Conservation (phyloP, 208 protist genomes). For the Tritrichomonas musculus region DNA sequence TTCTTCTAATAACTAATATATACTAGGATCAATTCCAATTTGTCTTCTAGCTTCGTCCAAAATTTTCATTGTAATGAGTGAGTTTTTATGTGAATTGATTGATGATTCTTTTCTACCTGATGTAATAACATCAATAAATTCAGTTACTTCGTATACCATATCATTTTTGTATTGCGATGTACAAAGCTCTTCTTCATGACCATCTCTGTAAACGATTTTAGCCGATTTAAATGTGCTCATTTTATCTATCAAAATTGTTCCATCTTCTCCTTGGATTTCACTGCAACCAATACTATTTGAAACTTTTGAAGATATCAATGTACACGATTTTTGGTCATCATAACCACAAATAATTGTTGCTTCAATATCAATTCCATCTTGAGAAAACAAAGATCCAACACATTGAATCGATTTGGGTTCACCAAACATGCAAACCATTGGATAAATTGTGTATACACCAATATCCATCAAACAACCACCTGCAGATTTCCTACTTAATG, state of each 20-base stretch:
- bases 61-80: neutral
- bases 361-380: neutral
- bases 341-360: neutral
- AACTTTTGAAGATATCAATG: neutral
- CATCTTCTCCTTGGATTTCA: slow-evolving; percentile 10
- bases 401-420: neutral
- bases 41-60: neutral
- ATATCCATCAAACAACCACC: slow-evolving; percentile 14
- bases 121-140: neutral
- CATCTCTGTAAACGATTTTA: neutral
- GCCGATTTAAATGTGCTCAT: neutral
- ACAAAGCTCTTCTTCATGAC: neutral
- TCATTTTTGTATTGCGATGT: neutral
- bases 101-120: neutral
- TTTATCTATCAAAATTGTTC: neutral
- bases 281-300: neutral
- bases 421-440: neutral
- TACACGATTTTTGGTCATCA: neutral
- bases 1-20: no score
- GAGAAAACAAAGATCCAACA: neutral
- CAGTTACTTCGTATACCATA: neutral
- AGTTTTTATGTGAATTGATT: neutral
- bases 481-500: neutral
- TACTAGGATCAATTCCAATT: neutral
- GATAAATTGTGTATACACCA: slow-evolving; percentile 29